Evolutionary conservation across 768 basidiomycete genomes (phyloP).

Genomic region (Lentinula edodes): DNA sequence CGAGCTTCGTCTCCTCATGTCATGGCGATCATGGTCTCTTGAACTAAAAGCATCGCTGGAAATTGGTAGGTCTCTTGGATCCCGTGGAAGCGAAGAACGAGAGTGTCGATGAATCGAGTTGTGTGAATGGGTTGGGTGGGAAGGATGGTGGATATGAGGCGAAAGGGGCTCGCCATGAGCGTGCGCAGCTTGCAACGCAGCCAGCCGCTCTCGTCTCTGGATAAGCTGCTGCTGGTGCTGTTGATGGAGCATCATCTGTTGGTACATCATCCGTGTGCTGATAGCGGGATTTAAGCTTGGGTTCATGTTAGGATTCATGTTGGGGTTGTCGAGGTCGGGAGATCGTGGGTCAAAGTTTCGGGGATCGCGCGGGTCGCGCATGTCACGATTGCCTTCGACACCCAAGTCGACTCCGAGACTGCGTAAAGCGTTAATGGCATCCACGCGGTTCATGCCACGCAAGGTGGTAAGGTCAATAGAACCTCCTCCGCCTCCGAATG

Average conservation of each 20-base stretch:
- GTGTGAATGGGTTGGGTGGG: neutral
- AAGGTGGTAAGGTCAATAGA: neutral
- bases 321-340: neutral
- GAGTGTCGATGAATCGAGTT: neutral
- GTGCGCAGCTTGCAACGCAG: neutral
- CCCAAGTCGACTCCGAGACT: neutral
- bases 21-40: neutral
- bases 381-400: neutral
- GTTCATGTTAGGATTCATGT: neutral
- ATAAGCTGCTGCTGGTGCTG: constrained; percentile 1
- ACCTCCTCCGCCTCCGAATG: neutral
- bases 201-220: neutral
- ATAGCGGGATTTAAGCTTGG: neutral
- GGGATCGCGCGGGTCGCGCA: neutral
- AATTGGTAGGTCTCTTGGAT: neutral
- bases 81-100: neutral
- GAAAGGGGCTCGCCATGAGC: neutral
- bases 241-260: constrained; percentile 5
- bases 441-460: neutral
- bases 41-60: neutral
- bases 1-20: neutral
- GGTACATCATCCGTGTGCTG: neutral
- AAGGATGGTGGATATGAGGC: neutral
- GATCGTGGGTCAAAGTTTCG: neutral
- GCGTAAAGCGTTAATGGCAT: neutral